These are phyloP conservation scores for Galeopsis tetrahit DNA, from an alignment of 257 asterid species.

Conservation along the genomic window DNA sequence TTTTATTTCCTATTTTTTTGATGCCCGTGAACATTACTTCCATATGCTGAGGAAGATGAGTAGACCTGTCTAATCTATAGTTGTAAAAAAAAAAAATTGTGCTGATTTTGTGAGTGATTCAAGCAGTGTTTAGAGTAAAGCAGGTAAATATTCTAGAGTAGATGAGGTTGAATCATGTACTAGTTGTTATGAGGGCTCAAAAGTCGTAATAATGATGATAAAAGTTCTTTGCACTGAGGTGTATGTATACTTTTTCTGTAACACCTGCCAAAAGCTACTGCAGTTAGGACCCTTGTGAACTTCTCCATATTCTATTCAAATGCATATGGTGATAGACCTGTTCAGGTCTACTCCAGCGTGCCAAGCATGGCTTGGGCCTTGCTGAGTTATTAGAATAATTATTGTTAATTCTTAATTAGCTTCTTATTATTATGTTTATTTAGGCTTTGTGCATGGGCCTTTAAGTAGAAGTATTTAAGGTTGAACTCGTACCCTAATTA, in stretches of 20 bases:
- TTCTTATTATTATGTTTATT: no score
- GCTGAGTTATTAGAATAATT: no score
- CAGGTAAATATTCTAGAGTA: background rate
- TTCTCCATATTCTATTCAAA: slow-evolving; percentile 1
- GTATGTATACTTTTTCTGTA: background rate
- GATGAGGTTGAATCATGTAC: background rate
- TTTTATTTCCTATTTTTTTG: background rate
- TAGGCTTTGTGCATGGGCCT: no score
- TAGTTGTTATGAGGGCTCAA: background rate
- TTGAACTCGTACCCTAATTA: no score
- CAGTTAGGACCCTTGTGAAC: background rate
- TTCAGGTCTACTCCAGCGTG: no score
- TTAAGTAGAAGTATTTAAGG: no score
- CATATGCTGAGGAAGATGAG: background rate
- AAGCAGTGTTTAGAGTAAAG: background rate
- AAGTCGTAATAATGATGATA: background rate
- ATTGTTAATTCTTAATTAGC: no score
- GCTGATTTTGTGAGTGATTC: background rate
- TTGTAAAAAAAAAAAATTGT: background rate
- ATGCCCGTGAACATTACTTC: background rate
- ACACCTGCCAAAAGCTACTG: slow-evolving; percentile 5
- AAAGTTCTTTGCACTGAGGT: background rate
- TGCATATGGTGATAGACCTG: background rate
- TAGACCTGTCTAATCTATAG: background rate
- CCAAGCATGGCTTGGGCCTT: no score